Evolutionary conservation across 2,329 filamentous ascomycete species (phyloP).

Genomic region (Metarhizium brunneum): DNA sequence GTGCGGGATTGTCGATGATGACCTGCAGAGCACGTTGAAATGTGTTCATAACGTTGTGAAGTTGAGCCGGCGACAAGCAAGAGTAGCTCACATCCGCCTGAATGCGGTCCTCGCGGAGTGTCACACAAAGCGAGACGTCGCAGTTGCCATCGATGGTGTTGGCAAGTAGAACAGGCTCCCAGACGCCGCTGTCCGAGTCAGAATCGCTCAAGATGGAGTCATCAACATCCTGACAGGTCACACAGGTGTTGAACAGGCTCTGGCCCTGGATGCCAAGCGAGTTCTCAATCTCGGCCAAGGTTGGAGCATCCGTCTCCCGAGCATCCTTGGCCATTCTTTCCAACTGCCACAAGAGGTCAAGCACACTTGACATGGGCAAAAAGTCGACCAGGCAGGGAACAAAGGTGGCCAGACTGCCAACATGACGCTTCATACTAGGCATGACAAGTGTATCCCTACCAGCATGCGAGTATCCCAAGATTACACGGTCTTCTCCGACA

Average conservation of each 20-base stretch:
- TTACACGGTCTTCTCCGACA: constrained; percentile 40
- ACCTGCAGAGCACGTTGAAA: constrained; percentile 43
- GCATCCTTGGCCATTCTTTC: constrained; percentile 18
- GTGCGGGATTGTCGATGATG: constrained; percentile 32
- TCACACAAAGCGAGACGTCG: constrained; percentile 36
- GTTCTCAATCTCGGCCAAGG: constrained; percentile 37
- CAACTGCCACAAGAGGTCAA: constrained; percentile 20
- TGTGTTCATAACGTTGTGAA: constrained; percentile 37
- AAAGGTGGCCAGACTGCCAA: constrained; percentile 37
- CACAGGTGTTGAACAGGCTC: constrained; percentile 40
- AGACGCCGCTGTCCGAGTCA: constrained; percentile 5
- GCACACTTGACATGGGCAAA: constrained; percentile 21
- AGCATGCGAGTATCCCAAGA: constrained; percentile 42
- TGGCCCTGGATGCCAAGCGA: constrained; percentile 31
- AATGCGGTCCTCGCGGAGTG: constrained; percentile 31
- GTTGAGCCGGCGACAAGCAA: constrained; percentile 32
- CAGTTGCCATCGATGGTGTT: constrained; percentile 24
- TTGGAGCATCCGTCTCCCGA: constrained; percentile 32
- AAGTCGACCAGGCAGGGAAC: constrained; percentile 26
- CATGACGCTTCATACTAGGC: constrained; percentile 28
- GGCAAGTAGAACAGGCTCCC: constrained; percentile 8
- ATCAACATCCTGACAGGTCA: constrained; percentile 36
- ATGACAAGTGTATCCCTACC: constrained; percentile 35
- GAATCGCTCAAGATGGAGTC: constrained; percentile 10
- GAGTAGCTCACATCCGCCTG: constrained; percentile 35